Evolutionary conservation across 139 green algal species (phyloP), one percentile per base, ranked within the genome.

Genomic region (Chara braunii): DNA sequence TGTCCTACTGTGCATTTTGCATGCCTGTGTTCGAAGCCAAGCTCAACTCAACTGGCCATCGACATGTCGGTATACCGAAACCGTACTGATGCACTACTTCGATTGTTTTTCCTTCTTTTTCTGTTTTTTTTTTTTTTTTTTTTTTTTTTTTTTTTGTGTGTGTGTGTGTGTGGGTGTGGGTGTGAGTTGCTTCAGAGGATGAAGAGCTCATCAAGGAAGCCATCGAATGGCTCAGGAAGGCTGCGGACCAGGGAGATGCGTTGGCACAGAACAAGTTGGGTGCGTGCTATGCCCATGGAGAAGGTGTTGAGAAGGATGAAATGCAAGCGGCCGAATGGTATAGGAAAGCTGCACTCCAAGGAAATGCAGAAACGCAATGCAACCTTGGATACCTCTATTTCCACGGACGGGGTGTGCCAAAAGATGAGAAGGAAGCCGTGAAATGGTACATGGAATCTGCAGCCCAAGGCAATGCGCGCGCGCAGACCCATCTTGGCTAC

Each of bases 361-460:
- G 67, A 29, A 14, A 76, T 24, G 30, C 65, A 3, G 34, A 52
- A 7, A 62, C 33, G 37, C 64, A 76, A 43, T 50, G 61, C 65
- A 76, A 73, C 33, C 61, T 76, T 6, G 67, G 67, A 3, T 24
- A 29, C 3, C 53, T 31, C 44, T 76, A 76, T 44, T 60, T 64
- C 6, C 18, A 62, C 11, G 67, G 67, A 22, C 50, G 30, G 18
- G 65, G 67, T 37, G 44, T 76, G 14, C 40, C 22, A 14, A n/a
- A 14, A 59, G 50, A 59, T 23, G n/a, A 14, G 18, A 18, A 14
- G 14, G 18, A 53, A 59, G 50, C 50, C 14, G n/a, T 23, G 18
- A 23, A 14, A 42, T 59, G n/a, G 18, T 18, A 59, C 50, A 14
- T n/a, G 50, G 45, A 18, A 7, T 42, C 67, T 5, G 67, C 67